Evolutionary conservation across 805 yeast genomes (phyloP).

Genomic region (Metschnikowia gelsemii): DNA sequence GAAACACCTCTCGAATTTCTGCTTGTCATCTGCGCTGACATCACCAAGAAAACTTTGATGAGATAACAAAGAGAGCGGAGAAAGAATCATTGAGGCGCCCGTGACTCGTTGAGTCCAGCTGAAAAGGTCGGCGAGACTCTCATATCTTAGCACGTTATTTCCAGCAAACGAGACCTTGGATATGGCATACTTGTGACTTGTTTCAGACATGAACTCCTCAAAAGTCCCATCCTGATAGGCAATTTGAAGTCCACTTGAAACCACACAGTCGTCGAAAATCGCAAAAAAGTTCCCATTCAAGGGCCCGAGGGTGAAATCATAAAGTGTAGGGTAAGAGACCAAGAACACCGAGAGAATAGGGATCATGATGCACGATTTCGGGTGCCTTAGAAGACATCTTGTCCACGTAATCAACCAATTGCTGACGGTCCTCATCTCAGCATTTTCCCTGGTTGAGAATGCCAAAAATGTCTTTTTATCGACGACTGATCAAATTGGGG

Average conservation of each 20-base stretch:
- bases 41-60: background rate
- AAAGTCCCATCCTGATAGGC: background rate
- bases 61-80: slow-evolving; percentile 16
- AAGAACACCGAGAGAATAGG: slow-evolving; percentile 34
- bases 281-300: slow-evolving; percentile 22
- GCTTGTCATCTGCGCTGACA: slow-evolving; percentile 1
- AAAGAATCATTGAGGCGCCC: slow-evolving; percentile 9
- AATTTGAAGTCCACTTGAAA: slow-evolving; percentile 3
- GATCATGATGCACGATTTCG: slow-evolving; percentile 29
- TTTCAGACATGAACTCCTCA: background rate
- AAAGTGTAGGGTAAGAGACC: slow-evolving; percentile 36
- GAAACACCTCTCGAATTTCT: slow-evolving; percentile 14
- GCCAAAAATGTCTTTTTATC: too few species aligned
- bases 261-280: slow-evolving; percentile 7
- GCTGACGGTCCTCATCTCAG: slow-evolving; percentile 15
- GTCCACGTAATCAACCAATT: slow-evolving; percentile 20
- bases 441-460: slow-evolving; percentile 3
- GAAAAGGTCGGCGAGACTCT: slow-evolving; percentile 8
- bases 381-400: slow-evolving; percentile 26
- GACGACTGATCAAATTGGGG: too few species aligned
- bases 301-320: slow-evolving; percentile 32
- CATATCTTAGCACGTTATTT: slow-evolving; percentile 12
- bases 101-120: slow-evolving; percentile 12
- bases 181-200: background rate
- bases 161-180: slow-evolving; percentile 11